These are phyloP conservation scores for Ophiostoma ulmi DNA, from an alignment of 2,329 filamentous ascomycete species.

Conservation along the genomic window DNA sequence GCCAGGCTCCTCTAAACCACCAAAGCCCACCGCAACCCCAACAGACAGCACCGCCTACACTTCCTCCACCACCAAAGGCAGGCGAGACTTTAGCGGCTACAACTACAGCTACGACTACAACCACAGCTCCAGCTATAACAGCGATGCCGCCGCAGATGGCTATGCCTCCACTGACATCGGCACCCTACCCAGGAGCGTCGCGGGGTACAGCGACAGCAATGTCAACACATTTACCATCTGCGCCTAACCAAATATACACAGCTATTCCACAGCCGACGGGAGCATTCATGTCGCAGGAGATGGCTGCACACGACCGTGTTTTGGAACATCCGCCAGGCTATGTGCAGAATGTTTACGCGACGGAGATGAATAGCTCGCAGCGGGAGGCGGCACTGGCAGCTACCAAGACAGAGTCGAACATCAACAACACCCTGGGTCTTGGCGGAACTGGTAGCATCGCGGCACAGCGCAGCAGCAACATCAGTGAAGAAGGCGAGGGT, in stretches of 20 bases:
- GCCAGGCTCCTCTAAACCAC: slow-evolving; percentile 38
- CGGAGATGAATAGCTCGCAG: slow-evolving; percentile 48
- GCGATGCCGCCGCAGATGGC: slow-evolving; percentile 45
- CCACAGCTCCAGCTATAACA: slow-evolving; percentile 28
- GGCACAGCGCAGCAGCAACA: slow-evolving; percentile 12
- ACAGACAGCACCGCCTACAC: slow-evolving; percentile 25
- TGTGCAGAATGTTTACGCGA: slow-evolving; percentile 50
- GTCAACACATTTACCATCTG: background rate
- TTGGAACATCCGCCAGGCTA: slow-evolving; percentile 51
- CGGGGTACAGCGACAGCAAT: slow-evolving; percentile 44
- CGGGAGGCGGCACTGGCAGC: slow-evolving; percentile 33
- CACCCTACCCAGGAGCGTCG: slow-evolving; percentile 39
- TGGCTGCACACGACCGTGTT: slow-evolving; percentile 18
- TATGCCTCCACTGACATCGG: slow-evolving; percentile 43
- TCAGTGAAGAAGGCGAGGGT: slow-evolving; percentile 41
- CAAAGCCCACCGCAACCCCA: slow-evolving; percentile 27
- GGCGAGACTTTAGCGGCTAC: slow-evolving; percentile 28
- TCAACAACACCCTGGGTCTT: background rate
- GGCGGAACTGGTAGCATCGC: background rate
- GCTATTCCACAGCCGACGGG: slow-evolving; percentile 27
- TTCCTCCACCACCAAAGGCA: slow-evolving; percentile 18
- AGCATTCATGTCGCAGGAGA: slow-evolving; percentile 9
- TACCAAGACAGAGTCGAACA: background rate
- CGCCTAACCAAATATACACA: background rate
- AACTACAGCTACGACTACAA: background rate